A percentile compares a stretch with the other conserved stretches of the same genome.
Conservation (phyloP, 2,329 filamentous ascomycete species). For the Akanthomyces uredinophilus region DNA sequence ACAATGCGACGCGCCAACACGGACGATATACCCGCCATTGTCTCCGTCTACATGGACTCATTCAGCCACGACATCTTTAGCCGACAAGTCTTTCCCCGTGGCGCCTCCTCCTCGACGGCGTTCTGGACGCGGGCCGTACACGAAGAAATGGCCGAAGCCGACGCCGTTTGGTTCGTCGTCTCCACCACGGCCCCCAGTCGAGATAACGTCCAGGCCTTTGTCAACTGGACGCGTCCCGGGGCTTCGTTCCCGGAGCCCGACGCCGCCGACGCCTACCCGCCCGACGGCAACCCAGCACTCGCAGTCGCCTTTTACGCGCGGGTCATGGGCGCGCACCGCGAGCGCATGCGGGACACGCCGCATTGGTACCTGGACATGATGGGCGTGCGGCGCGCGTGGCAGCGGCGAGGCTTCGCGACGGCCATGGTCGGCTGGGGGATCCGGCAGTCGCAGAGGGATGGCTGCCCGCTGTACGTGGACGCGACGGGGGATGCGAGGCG, state of each 20-base stretch:
- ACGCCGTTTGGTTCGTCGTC: slow-evolving; percentile 36
- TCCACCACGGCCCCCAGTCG: too few relatives aligned
- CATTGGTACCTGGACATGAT: slow-evolving; percentile 48
- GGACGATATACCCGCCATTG: slow-evolving; percentile 36
- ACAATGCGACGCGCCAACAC: slow-evolving; percentile 34
- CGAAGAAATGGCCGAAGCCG: slow-evolving; percentile 36
- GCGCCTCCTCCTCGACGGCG: slow-evolving; percentile 19
- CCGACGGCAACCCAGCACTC: slow-evolving; percentile 31
- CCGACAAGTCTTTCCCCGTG: slow-evolving; percentile 32
- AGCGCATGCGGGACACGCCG: slow-evolving; percentile 34
- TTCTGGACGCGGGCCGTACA: slow-evolving; percentile 33
- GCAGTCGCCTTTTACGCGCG: slow-evolving; percentile 37
- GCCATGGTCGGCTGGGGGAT: slow-evolving; percentile 44
- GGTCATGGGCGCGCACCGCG: slow-evolving; percentile 30
- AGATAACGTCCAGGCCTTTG: slow-evolving; percentile 42
- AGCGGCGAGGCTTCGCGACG: slow-evolving; percentile 41
- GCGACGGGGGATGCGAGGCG: slow-evolving; percentile 42
- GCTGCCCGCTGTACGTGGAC: slow-evolving; percentile 43
- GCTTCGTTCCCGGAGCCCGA: slow-evolving; percentile 21
- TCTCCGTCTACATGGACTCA: slow-evolving; percentile 39
- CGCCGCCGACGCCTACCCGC: slow-evolving; percentile 32
- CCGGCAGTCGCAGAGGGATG: slow-evolving; percentile 38
- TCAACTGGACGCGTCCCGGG: slow-evolving; percentile 41
- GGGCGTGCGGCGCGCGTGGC: slow-evolving; percentile 36
- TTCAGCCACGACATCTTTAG: slow-evolving; percentile 37